phyloP scores from a whole-genome alignment of 768 basidiomycete species.

The Termitomyces titanicus region DNA sequence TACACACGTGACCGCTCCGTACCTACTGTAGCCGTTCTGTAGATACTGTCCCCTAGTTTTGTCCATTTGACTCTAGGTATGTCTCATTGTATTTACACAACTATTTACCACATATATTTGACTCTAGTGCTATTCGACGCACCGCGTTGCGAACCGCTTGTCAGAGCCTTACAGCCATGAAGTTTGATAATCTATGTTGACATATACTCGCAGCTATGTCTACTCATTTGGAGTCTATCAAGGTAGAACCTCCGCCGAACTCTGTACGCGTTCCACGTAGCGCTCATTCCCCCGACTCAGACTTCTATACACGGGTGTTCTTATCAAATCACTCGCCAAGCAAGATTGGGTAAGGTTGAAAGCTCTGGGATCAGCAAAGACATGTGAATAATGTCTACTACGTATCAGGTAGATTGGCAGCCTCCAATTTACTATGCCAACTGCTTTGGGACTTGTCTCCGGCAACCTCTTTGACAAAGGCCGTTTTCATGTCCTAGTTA shows the following conservation, averaged over 20 bases:
- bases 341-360: constrained; percentile 7
- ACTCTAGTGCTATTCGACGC: too few species aligned
- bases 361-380: background rate
- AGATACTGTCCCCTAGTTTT: too few species aligned
- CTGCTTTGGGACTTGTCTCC: too few species aligned
- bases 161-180: too few species aligned
- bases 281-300: background rate
- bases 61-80: too few species aligned
- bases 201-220: constrained; percentile 1
- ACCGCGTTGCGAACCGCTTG: too few species aligned
- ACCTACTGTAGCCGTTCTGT: too few species aligned
- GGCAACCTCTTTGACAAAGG: constrained; percentile 20
- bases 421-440: constrained; percentile 19
- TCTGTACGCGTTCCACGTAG: background rate
- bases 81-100: too few species aligned
- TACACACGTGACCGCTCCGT: too few species aligned
- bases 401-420: constrained; percentile 21
- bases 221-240: constrained; percentile 15
- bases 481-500: constrained; percentile 9
- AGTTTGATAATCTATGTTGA: background rate
- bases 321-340: constrained; percentile 6
- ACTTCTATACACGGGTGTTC: constrained; percentile 12
- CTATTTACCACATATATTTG: too few species aligned
- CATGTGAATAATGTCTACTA: too few species aligned
- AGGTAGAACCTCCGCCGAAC: background rate